Base-by-base conservation (phyloP, 768 basidiomycete genomes). In the Leccinum ochraceum region DNA sequence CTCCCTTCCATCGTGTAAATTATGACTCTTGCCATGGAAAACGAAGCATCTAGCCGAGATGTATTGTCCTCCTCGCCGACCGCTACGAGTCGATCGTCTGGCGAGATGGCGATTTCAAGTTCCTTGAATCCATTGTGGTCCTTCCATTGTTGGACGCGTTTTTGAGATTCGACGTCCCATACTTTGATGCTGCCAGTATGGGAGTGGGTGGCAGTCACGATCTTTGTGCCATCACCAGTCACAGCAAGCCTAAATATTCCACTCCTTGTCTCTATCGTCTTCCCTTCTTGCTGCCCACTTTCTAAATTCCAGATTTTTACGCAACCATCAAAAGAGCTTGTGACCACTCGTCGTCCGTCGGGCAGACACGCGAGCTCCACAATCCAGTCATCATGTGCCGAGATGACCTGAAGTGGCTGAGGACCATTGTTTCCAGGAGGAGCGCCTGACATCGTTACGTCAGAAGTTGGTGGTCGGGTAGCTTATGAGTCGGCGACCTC, bases 231-330 rank as follows among this genome's bases (percentile, higher is more conserved):
- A 26, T 65, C 54, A 2, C 13, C 20, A 1, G 59, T 60, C 17
- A 63, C 55, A 6, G 56, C 62, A 49, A 49, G 36, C 9, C 16
- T 11, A 0, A 2, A 1, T 36, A 56, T 30, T 24, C 20, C 34
- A 0, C 4, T 4, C 8, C 2, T 3, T 13, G 52, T 48, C 11
- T 26, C 14, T 50, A 58, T 60, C 1, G 39, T 10, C 10, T 4
- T 14, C 32, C 56, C 64, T 36, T 54, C 59, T 37, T 63, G 58
- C n/a, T 39, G 8, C 3, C 64, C 64, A 20, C 10, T 56, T 37
- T 58, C 59, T 16, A 63, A 17, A 46, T 60, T 28, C 61, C 58
- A 66, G 16, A 60, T 5, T 7, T 11, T 39, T 1, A 42, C 4
- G 6, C 2, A 20, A 9, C 50, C 28, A 5, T 57, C 54, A 22